These are phyloP conservation scores for Mycena capillaripes DNA, from an alignment of 768 basidiomycete species.

Conservation along the genomic window DNA sequence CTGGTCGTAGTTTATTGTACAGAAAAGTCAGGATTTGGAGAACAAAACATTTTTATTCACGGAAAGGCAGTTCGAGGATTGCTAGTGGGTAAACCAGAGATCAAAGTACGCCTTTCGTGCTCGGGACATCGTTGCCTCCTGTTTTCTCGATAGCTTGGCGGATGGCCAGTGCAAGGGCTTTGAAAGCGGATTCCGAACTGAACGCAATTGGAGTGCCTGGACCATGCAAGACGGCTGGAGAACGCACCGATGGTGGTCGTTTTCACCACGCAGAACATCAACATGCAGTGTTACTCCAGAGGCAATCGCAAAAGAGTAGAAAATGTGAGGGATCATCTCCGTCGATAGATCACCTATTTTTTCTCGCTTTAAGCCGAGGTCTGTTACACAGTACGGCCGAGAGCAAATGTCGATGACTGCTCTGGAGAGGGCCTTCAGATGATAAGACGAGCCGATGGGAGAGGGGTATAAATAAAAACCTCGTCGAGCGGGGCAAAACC, in stretches of 20 bases:
- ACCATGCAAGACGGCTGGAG: not conserved
- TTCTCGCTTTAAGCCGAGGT: constrained; percentile 89
- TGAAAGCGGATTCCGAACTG: constrained; percentile 98
- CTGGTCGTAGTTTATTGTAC: constrained; percentile 74
- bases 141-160: constrained; percentile 94
- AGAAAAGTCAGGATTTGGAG: constrained; percentile 12
- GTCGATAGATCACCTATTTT: constrained; percentile 96
- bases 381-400: constrained; percentile 94
- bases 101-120: constrained; percentile 94
- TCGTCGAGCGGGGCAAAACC: constrained; percentile 98
- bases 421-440: constrained; percentile 86
- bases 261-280: constrained; percentile 94
- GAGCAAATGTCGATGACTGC: constrained; percentile 99
- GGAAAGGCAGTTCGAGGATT: not conserved
- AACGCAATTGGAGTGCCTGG: constrained; percentile 75
- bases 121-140: constrained; percentile 91
- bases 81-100: not conserved
- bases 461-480: constrained; percentile 56
- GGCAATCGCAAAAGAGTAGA: constrained; percentile 98
- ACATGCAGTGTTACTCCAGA: constrained; percentile 95
- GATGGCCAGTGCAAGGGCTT: constrained; percentile 95
- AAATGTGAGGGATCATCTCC: constrained; percentile 98
- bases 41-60: constrained; percentile 16
- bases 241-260: constrained; percentile 95
- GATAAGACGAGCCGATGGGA: constrained; percentile 13